These are phyloP conservation scores for Aureococcus anophagefferens DNA, from an alignment of 108 stramenopile species.

Conservation along the genomic window DNA sequence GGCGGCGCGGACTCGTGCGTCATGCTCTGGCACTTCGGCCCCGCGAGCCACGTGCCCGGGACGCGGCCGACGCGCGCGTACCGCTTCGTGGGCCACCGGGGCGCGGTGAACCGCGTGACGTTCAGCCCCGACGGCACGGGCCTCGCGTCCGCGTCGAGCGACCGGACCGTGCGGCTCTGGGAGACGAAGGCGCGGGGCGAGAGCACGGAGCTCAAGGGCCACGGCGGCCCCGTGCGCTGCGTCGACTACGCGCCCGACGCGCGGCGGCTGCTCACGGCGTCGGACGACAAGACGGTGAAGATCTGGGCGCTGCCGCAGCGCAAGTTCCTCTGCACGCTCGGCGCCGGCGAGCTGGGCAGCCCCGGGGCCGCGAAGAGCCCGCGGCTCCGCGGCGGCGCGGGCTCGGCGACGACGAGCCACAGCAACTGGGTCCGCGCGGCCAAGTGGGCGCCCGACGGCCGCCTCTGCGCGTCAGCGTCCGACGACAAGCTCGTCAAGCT, in stretches of 20 bases:
- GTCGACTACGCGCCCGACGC: slow-evolving; percentile 37
- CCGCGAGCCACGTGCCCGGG: neutral
- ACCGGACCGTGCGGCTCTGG: slow-evolving; percentile 51
- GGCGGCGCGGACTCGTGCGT: slow-evolving; percentile 36
- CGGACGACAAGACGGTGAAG: slow-evolving; percentile 55
- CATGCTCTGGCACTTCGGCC: slow-evolving; percentile 48
- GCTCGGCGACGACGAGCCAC: slow-evolving; percentile 18
- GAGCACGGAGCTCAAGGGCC: slow-evolving; percentile 34
- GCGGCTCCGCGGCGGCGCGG: neutral
- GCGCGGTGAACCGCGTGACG: slow-evolving; percentile 11
- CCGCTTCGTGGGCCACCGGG: slow-evolving; percentile 43
- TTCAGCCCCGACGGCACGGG: slow-evolving; percentile 33
- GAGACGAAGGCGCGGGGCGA: slow-evolving; percentile 42
- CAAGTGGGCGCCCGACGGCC: slow-evolving; percentile 28
- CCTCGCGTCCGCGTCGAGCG: slow-evolving; percentile 40
- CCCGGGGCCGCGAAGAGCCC: no score
- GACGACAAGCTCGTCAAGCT: slow-evolving; percentile 49
- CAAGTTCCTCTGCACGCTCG: slow-evolving; percentile 26
- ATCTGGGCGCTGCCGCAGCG: slow-evolving; percentile 33
- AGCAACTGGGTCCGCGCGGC: slow-evolving; percentile 51
- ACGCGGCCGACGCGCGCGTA: slow-evolving; percentile 32
- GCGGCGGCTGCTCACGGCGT: slow-evolving; percentile 35
- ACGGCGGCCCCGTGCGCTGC: slow-evolving; percentile 39
- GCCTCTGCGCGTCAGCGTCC: slow-evolving; percentile 24
- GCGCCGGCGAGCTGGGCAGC: neutral